Evolutionary conservation across 352 stramenopile genomes (phyloP).

Genomic region (Globisporangium cystogenes): DNA sequence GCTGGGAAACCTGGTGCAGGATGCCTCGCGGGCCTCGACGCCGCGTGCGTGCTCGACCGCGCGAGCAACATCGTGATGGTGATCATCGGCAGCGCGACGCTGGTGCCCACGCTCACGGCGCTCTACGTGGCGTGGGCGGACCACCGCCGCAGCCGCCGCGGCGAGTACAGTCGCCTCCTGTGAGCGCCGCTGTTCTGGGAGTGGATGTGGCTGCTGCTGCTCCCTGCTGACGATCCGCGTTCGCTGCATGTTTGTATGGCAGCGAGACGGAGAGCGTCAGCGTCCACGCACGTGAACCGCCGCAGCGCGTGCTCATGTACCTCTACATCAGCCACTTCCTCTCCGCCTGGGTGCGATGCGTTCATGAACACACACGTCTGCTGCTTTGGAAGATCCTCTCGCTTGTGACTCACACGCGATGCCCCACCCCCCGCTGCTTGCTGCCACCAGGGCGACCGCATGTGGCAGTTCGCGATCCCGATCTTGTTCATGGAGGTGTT

Average conservation of each 20-base stretch:
- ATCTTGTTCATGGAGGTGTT: constrained; percentile 87
- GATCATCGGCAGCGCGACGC: constrained; percentile 44
- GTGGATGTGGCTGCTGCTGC: too few species aligned
- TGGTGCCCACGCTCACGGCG: constrained; percentile 33
- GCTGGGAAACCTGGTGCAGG: constrained; percentile 13
- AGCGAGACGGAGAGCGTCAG: too few species aligned
- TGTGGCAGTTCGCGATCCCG: constrained; percentile 78
- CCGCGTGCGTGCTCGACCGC: constrained; percentile 25
- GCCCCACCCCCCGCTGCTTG: too few species aligned
- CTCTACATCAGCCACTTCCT: constrained; percentile 72
- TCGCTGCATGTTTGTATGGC: too few species aligned
- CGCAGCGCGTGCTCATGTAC: constrained; percentile 38
- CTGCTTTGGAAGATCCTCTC: not conserved
- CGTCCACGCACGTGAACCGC: too few species aligned
- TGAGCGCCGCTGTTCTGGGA: too few species aligned
- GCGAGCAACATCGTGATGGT: constrained; percentile 51
- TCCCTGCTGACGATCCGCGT: too few species aligned
- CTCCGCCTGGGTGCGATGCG: constrained; percentile 71
- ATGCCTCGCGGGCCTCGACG: constrained; percentile 27
- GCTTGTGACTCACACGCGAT: too few species aligned
- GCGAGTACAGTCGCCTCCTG: too few species aligned
- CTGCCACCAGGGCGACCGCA: constrained; percentile 52
- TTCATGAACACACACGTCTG: not conserved
- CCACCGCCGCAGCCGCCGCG: too few species aligned
- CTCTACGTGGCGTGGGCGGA: constrained; percentile 34